Evolutionary conservation across 2,329 filamentous ascomycete species (phyloP).

Genomic region (Hymenoscyphus fraxineus): DNA sequence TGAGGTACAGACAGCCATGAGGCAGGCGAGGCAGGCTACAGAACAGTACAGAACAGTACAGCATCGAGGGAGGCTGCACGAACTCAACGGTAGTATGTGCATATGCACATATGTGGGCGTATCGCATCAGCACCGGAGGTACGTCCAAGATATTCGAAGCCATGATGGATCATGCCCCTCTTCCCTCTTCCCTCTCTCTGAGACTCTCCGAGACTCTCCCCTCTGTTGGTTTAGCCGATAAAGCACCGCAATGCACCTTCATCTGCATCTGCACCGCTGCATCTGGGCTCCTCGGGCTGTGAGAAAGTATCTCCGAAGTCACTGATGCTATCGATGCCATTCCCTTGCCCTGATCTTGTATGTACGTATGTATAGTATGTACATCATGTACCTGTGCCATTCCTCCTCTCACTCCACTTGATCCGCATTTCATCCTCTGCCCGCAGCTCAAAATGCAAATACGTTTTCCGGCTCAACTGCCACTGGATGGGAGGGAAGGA

Average conservation of each 20-base stretch:
- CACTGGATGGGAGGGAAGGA: neutral
- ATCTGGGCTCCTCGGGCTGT: neutral
- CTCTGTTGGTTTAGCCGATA: neutral
- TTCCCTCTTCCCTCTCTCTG: neutral
- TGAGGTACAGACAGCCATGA: too few species aligned
- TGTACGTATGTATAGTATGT: neutral
- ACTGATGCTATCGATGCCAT: neutral
- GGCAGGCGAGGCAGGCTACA: too few species aligned
- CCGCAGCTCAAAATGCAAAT: neutral
- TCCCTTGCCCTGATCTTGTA: neutral
- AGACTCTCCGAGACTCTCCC: neutral
- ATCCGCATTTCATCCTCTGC: neutral
- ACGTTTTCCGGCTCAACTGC: neutral
- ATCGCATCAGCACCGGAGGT: neutral
- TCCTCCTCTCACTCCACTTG: neutral
- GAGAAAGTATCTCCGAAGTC: slow-evolving; percentile 1
- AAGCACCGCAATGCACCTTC: neutral
- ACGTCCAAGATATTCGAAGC: too few species aligned
- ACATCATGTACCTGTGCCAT: neutral
- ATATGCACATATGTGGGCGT: neutral
- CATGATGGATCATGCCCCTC: too few species aligned
- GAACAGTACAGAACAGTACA: neutral
- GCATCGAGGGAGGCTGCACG: neutral
- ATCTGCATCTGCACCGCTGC: neutral
- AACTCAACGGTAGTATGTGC: neutral